These are phyloP conservation scores for Colletotrichum sp. DNA, from an alignment of 2,329 filamentous ascomycete genomes.

Conservation along the genomic window DNA sequence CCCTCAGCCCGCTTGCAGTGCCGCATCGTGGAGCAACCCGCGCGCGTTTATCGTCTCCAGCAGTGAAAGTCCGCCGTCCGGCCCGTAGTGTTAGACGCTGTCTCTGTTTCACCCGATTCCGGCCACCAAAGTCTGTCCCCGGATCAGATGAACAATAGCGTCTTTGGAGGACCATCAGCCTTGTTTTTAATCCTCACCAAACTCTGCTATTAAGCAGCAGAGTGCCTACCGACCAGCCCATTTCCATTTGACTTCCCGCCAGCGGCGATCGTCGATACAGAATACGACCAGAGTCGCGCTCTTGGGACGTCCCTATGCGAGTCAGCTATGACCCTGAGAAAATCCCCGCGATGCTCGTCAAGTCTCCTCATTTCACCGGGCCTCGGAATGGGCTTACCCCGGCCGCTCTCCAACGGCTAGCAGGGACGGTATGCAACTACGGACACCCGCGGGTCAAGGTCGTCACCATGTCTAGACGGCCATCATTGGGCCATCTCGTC, in stretches of 20 bases:
- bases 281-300: neutral
- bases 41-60: neutral
- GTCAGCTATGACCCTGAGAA: neutral
- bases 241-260: neutral
- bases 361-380: neutral
- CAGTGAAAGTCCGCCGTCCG: neutral
- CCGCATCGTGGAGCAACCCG: neutral
- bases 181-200: neutral
- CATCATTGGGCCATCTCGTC: neutral
- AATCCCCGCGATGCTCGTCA: neutral
- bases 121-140: neutral
- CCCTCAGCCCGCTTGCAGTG: neutral
- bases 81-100: neutral
- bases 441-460: neutral
- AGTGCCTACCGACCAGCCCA: neutral
- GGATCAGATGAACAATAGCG: neutral
- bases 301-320: neutral
- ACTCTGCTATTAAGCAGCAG: neutral
- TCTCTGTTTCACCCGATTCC: conserved; percentile 2
- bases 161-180: neutral
- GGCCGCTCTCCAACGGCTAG: neutral
- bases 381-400: neutral
- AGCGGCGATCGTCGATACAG: neutral
- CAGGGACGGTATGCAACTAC: neutral
- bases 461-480: neutral